These are phyloP conservation scores for Aspergillus ustus DNA, from an alignment of 2,329 filamentous ascomycete genomes.

Conservation along the genomic window DNA sequence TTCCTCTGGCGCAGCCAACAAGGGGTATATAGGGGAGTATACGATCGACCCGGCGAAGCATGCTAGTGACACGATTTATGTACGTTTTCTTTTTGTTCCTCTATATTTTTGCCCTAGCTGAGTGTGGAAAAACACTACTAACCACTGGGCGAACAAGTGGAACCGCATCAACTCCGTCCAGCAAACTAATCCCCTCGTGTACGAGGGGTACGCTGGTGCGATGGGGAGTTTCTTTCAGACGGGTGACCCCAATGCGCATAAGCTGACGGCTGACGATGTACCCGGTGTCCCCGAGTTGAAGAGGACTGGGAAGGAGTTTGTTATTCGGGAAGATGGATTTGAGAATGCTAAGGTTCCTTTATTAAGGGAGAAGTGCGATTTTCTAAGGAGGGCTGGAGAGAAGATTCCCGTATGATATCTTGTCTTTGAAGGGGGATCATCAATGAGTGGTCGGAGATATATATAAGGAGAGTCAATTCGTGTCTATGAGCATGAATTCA, in stretches of 20 bases:
- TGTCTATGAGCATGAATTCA: neutral
- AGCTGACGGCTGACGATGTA: slow-evolving; percentile 54
- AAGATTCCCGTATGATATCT: neutral
- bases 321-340: slow-evolving; percentile 55
- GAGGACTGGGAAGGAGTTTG: slow-evolving; percentile 53
- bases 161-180: slow-evolving; percentile 60
- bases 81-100: slow-evolving; percentile 35
- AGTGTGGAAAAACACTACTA: neutral
- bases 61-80: slow-evolving; percentile 62
- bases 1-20: slow-evolving; percentile 48
- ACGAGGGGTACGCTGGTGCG: slow-evolving; percentile 62
- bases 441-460: neutral
- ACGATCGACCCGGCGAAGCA: slow-evolving; percentile 64
- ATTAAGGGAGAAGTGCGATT: slow-evolving; percentile 38
- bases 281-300: slow-evolving; percentile 50
- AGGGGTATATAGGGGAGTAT: slow-evolving; percentile 63
- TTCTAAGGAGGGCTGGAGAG: neutral
- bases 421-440: too few species aligned
- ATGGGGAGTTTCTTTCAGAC: slow-evolving; percentile 66
- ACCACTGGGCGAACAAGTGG: slow-evolving; percentile 49
- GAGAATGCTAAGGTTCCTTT: slow-evolving; percentile 52
- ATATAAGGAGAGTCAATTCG: neutral
- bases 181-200: slow-evolving; percentile 57
- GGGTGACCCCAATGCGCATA: slow-evolving; percentile 62
- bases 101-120: neutral